Percentiles rank a stretch among this genome's conserved stretches.
Conservation (phyloP, 441 rosid genomes). For the Gossypium gossypioides region DNA sequence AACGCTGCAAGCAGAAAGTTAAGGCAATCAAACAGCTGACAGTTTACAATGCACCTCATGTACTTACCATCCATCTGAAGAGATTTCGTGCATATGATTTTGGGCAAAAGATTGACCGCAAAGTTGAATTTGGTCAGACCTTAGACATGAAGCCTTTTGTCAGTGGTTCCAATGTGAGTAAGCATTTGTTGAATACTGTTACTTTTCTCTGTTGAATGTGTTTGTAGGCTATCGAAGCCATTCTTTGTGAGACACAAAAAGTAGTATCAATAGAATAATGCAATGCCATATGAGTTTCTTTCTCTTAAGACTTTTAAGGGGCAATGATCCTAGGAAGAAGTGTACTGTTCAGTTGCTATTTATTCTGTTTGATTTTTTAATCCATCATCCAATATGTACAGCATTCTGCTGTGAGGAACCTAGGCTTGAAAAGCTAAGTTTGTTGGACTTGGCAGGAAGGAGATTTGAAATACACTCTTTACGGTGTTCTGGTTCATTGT, state of each 20-base stretch:
- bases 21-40: conserved; percentile 75
- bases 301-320: neutral
- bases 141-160: conserved; percentile 78
- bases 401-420: conserved; percentile 1
- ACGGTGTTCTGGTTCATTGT: conserved; percentile 84
- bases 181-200: conserved; percentile 5
- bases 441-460: conserved; percentile 53
- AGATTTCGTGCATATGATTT: conserved; percentile 70
- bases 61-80: conserved; percentile 75
- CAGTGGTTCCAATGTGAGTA: conserved; percentile 72
- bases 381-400: neutral
- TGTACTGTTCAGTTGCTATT: neutral
- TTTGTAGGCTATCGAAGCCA: neutral
- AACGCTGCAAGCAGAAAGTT: conserved; percentile 79
- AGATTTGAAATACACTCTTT: conserved; percentile 77
- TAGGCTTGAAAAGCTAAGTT: neutral
- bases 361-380: neutral
- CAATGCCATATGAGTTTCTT: neutral
- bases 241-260: neutral
- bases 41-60: conserved; percentile 77
- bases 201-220: neutral
- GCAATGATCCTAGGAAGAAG: neutral
- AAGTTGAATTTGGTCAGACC: conserved; percentile 51
- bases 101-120: conserved; percentile 65
- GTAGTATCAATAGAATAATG: neutral